A percentile compares a stretch with the other conserved stretches of the same genome.
phyloP scores from a whole-genome alignment of 2,329 filamentous ascomycete genomes.

The Cercospora sesami region DNA sequence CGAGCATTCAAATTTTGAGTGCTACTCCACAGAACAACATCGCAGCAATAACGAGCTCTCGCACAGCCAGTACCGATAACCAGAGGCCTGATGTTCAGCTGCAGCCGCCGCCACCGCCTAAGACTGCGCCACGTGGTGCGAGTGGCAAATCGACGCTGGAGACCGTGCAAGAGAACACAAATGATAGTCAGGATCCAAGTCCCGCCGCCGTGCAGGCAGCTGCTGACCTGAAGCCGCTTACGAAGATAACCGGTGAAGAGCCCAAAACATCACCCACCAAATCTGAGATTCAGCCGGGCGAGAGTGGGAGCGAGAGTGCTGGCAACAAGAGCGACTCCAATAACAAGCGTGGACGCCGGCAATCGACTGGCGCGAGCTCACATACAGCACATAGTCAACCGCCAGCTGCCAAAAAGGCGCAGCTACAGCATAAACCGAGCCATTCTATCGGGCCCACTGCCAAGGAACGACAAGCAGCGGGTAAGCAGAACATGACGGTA shows the following conservation, averaged over 20 bases:
- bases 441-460: slow-evolving; percentile 38
- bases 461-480: slow-evolving; percentile 69
- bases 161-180: slow-evolving; percentile 67
- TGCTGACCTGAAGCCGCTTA: slow-evolving; percentile 36
- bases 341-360: slow-evolving; percentile 30
- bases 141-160: slow-evolving; percentile 64
- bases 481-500: slow-evolving; percentile 91
- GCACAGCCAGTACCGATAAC: slow-evolving; percentile 22
- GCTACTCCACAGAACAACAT: slow-evolving; percentile 45
- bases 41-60: slow-evolving; percentile 23
- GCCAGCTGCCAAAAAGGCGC: slow-evolving; percentile 61
- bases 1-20: slow-evolving; percentile 49
- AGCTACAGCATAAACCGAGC: slow-evolving; percentile 58
- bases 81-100: slow-evolving; percentile 42
- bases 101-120: slow-evolving; percentile 39
- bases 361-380: slow-evolving; percentile 35
- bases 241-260: slow-evolving; percentile 30
- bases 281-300: slow-evolving; percentile 39
- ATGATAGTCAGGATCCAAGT: slow-evolving; percentile 64
- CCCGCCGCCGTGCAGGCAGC: slow-evolving; percentile 48
- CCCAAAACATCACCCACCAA: slow-evolving; percentile 37
- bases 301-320: slow-evolving; percentile 67
- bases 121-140: slow-evolving; percentile 42
- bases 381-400: slow-evolving; percentile 15
- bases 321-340: slow-evolving; percentile 54